Percentiles rank a stretch among this genome's conserved stretches.
phyloP scores from a whole-genome alignment of 2,329 filamentous ascomycete genomes.

The Phyllosticta capitalensis region DNA sequence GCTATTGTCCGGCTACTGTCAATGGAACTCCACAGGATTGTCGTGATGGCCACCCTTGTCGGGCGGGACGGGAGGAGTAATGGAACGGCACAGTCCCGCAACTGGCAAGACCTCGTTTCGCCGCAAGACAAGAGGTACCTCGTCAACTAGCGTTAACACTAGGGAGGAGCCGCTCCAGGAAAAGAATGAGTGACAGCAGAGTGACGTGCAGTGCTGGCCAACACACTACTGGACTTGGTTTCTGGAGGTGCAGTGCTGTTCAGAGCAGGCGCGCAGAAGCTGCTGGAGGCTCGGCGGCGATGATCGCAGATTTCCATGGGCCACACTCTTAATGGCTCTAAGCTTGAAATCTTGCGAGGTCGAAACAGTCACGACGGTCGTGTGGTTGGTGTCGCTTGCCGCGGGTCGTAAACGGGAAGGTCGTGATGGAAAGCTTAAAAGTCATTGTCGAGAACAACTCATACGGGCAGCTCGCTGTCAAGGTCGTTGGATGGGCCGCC shows the following conservation, averaged over 20 bases:
- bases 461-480: neutral
- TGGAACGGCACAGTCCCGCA: neutral
- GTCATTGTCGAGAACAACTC: neutral
- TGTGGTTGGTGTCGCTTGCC: neutral
- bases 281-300: neutral
- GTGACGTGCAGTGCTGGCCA: neutral
- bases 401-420: neutral
- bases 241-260: neutral
- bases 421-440: neutral
- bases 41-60: neutral
- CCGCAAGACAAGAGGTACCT: neutral
- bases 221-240: neutral
- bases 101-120: neutral
- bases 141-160: neutral
- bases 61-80: neutral
- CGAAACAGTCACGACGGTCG: neutral
- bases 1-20: neutral
- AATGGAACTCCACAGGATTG: neutral
- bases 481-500: neutral
- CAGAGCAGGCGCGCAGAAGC: neutral
- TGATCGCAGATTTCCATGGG: neutral
- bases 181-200: neutral
- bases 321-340: neutral
- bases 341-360: neutral
- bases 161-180: neutral